Evolutionary conservation across 805 yeast species (phyloP), one percentile per base, ranked within the genome.

Genomic region (Candida wancherniae): DNA sequence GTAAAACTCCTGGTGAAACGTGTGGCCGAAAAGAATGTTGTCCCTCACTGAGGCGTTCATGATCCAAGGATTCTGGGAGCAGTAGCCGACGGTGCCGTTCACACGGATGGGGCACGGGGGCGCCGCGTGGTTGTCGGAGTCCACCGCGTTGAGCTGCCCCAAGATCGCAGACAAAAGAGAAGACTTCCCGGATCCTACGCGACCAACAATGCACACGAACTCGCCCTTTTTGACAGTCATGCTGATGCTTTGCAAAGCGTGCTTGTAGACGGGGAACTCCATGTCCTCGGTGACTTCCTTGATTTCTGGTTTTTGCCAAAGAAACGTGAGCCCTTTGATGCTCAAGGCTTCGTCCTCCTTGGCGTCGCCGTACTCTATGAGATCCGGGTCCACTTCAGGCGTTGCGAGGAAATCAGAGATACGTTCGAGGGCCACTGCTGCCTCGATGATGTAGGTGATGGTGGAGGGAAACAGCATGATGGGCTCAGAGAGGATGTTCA

Each of bases 401-500:
- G 38, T 31, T 4, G 37, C 24, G 25, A 80, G 57, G 44, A 77
- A 79, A 6, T 59, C 57, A 15, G 58, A 53, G 13, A 80, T 51
- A 59, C 88, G 67, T 3, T 53, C 66, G 37, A 80, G 43, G 0
- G 86, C 72, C 19, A 80, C 80, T 3, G 67, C 62, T 0, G 77
- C 70, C 46, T 80, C 85, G 33, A 78, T 68, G 34, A 77, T 46
- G 3, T 75, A 61, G 4, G 75, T 76, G 22, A 79, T 67, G 18
- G 75, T 58, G 1, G 67, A 56, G 0, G 88, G 88, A 28, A 80
- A 66, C 8, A 70, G 69, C 46, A 67, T 65, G 18, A 80, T 70
- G 6, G 84, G 84, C 24, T 64, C 73, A 4, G 78, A 67, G 24
- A 80, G 50, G 36, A 80, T 53, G 37, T 74, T 71, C 45, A 80